phyloP scores from a whole-genome alignment of 2,329 filamentous ascomycete genomes.

The Aureobasidium sp. region DNA sequence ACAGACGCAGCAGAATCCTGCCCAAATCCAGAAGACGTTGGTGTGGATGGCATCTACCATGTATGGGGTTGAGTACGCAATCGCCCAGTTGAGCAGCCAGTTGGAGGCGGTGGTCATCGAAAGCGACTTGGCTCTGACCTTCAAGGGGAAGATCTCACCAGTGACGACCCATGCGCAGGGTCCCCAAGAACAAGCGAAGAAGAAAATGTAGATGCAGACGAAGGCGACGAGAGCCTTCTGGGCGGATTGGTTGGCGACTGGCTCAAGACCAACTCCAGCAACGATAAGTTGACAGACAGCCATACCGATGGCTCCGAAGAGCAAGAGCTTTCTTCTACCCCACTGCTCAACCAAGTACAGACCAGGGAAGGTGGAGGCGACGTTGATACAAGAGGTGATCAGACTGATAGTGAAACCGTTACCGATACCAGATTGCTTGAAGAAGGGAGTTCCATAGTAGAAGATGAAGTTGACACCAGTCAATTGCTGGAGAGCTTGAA shows the following conservation, averaged over 20 bases:
- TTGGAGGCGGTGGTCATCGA: constrained; percentile 34
- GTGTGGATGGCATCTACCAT: constrained; percentile 57
- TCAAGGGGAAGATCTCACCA: constrained; percentile 40
- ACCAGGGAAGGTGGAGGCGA: constrained; percentile 65
- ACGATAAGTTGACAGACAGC: constrained; percentile 42
- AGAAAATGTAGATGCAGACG: constrained; percentile 31
- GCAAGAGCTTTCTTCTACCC: constrained; percentile 64
- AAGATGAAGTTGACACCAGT: constrained; percentile 54
- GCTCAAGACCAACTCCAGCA: constrained; percentile 35
- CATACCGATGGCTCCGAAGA: constrained; percentile 70
- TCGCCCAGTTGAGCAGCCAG: constrained; percentile 61
- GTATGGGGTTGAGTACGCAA: constrained; percentile 63
- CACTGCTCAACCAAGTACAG: constrained; percentile 60
- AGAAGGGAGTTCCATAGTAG: constrained; percentile 69
- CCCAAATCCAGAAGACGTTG: constrained; percentile 38
- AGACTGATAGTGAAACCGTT: constrained; percentile 35
- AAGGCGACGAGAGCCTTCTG: constrained; percentile 28
- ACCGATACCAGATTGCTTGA: constrained; percentile 33
- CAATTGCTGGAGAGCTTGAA: constrained; percentile 74
- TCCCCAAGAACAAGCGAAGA: constrained; percentile 24
- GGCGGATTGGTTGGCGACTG: constrained; percentile 19
- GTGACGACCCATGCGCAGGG: constrained; percentile 35
- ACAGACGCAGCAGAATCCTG: constrained; percentile 46
- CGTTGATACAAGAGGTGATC: constrained; percentile 71
- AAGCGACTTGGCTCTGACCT: constrained; percentile 36